Conservation (phyloP, 345 rosid genomes). For the Conringia planisiliqua region DNA sequence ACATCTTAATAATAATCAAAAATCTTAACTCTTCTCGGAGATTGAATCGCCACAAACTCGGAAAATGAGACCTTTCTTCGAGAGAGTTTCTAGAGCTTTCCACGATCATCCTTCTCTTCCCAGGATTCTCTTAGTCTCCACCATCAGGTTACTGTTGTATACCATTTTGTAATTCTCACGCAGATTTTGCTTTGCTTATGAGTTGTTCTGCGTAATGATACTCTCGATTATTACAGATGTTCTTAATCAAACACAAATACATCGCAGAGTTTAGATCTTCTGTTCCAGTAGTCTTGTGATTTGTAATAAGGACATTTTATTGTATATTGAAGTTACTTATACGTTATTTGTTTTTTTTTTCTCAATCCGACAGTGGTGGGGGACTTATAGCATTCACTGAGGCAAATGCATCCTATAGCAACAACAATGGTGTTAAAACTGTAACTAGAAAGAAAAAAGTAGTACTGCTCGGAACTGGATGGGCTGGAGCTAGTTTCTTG, state of each 20-base stretch:
- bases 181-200: not conserved
- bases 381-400: slow-evolving; percentile 72
- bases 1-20: not conserved
- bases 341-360: not conserved
- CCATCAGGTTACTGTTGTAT: slow-evolving; percentile 47
- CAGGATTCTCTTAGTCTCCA: slow-evolving; percentile 56
- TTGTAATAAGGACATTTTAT: not conserved
- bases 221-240: no score
- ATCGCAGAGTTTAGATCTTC: not conserved
- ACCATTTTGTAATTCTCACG: not conserved
- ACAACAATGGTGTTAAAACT: slow-evolving; percentile 35
- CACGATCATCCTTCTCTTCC: slow-evolving; percentile 61
- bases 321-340: not conserved
- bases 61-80: slow-evolving; percentile 53
- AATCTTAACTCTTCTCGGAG: not conserved
- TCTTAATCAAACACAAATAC: not conserved
- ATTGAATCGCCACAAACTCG: not conserved
- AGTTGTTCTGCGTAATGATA: not conserved
- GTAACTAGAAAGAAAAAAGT: slow-evolving; percentile 69
- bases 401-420: slow-evolving; percentile 42
- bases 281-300: not conserved
- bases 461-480: slow-evolving; percentile 91
- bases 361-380: slow-evolving; percentile 57
- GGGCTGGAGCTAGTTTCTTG: slow-evolving; percentile 92
- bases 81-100: slow-evolving; percentile 53